Evolutionary conservation across 2,329 filamentous ascomycete genomes (phyloP).

Genomic region (Pseudocercospora ulei): DNA sequence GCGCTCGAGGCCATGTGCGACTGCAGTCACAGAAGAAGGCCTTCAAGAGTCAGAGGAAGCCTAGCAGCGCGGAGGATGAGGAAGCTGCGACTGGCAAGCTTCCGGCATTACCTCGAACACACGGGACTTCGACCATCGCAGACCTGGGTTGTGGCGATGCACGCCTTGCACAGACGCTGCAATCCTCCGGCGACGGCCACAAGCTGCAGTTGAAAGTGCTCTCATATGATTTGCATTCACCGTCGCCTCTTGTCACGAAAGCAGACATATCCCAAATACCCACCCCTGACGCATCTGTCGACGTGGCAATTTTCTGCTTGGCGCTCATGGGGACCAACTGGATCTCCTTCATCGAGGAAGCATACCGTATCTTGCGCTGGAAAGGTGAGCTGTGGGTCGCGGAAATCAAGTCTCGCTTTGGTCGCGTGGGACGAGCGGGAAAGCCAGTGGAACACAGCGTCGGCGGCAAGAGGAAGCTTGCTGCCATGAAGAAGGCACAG

Average conservation of each 20-base stretch:
- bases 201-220: constrained; percentile 64
- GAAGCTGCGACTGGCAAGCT: constrained; percentile 25
- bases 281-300: constrained; percentile 61
- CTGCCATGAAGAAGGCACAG: constrained; percentile 33
- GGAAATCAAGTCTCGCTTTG: constrained; percentile 92
- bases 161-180: constrained; percentile 61
- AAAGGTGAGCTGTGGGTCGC: constrained; percentile 95
- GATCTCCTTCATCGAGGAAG: constrained; percentile 92
- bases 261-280: constrained; percentile 84
- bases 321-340: constrained; percentile 99
- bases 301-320: constrained; percentile 88
- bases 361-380: constrained; percentile 80
- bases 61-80: constrained; percentile 32
- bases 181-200: constrained; percentile 46
- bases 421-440: constrained; percentile 46
- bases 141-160: constrained; percentile 93
- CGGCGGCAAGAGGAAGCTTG: constrained; percentile 50
- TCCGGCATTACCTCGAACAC: constrained; percentile 57
- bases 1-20: constrained; percentile 52
- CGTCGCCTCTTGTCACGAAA: constrained; percentile 65
- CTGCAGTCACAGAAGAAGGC: constrained; percentile 32
- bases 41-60: constrained; percentile 32
- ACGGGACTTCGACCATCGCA: constrained; percentile 65
- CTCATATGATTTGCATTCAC: constrained; percentile 78
- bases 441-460: constrained; percentile 58